Evolutionary conservation across 78 protist genomes (phyloP).

Genomic region (Cavenderia fasciculata): DNA sequence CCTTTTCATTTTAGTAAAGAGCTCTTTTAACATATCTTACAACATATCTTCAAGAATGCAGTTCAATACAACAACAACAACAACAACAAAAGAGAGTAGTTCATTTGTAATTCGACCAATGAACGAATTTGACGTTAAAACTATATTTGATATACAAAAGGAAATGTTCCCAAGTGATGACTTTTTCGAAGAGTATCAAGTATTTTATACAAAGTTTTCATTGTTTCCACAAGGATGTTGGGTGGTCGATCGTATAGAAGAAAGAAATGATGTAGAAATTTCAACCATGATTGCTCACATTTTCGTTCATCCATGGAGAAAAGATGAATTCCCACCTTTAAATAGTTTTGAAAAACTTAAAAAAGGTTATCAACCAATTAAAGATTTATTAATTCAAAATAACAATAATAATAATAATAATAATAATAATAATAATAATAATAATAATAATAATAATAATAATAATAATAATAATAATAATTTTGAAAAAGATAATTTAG

Average conservation of each 20-base stretch:
- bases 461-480: too few relatives aligned
- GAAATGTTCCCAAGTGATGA: slow-evolving; percentile 50
- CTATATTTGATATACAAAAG: slow-evolving; percentile 18
- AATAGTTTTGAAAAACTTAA: background rate
- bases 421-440: background rate
- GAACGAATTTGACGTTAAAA: slow-evolving; percentile 17
- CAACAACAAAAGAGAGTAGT: too few relatives aligned
- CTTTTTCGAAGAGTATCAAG: slow-evolving; percentile 38
- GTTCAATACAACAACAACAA: too few relatives aligned
- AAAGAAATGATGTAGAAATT: background rate
- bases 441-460: slow-evolving; percentile 2
- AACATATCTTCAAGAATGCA: too few relatives aligned
- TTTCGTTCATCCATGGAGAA: slow-evolving; percentile 37
- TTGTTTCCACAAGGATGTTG: slow-evolving; percentile 43
- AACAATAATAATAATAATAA: background rate
- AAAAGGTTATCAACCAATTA: background rate
- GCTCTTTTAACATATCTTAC: too few relatives aligned
- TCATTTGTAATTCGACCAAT: slow-evolving; percentile 62
- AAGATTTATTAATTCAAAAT: background rate
- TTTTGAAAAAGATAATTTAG: too few relatives aligned
- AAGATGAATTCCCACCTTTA: slow-evolving; percentile 40
- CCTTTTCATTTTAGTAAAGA: too few relatives aligned
- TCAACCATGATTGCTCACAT: slow-evolving; percentile 19
- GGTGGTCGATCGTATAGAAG: slow-evolving; percentile 15
- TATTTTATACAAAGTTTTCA: slow-evolving; percentile 7